A percentile compares a stretch with the other conserved stretches of the same genome.
These are phyloP conservation scores for Verticillium dahliae DNA, from an alignment of 2,329 filamentous ascomycete genomes.

Conservation along the genomic window DNA sequence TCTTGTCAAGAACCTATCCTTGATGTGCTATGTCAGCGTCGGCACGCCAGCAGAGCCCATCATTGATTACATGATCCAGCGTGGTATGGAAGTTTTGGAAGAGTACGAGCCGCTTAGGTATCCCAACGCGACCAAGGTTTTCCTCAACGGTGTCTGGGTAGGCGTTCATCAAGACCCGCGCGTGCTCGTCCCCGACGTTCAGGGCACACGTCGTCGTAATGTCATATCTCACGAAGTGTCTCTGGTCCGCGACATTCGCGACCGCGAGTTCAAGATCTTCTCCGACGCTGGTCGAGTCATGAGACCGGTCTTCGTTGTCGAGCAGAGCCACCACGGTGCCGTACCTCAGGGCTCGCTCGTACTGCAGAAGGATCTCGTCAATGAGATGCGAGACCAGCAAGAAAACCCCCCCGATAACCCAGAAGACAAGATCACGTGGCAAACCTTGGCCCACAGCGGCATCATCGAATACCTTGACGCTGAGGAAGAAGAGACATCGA, in stretches of 20 bases:
- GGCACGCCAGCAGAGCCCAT: conserved; percentile 87
- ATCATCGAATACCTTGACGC: conserved; percentile 95
- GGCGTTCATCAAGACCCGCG: conserved; percentile 88
- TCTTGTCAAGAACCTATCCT: conserved; percentile 91
- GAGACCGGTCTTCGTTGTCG: conserved; percentile 87
- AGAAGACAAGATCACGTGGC: conserved; percentile 72
- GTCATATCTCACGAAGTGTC: conserved; percentile 90
- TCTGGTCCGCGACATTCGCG: conserved; percentile 90
- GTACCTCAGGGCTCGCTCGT: conserved; percentile 72
- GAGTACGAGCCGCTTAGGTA: conserved; percentile 84
- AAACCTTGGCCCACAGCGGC: conserved; percentile 74
- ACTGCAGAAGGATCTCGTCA: conserved; percentile 74
- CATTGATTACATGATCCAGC: conserved; percentile 89
- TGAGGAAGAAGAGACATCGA: conserved; percentile 95
- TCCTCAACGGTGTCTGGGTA: conserved; percentile 97
- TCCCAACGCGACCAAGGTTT: conserved; percentile 93
- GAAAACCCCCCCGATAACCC: conserved; percentile 56
- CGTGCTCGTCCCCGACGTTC: conserved; percentile 73
- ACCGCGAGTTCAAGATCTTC: conserved; percentile 97
- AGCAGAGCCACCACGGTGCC: conserved; percentile 59
- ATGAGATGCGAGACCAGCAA: conserved; percentile 69
- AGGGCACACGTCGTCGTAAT: conserved; percentile 70
- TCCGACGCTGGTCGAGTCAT: conserved; percentile 95
- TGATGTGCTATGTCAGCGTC: conserved; percentile 98
- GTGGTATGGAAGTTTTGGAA: conserved; percentile 93